Evolutionary conservation across 805 yeast genomes (phyloP), one percentile per base, ranked within the genome.

Genomic region (Cyberlindnera petersonii): DNA sequence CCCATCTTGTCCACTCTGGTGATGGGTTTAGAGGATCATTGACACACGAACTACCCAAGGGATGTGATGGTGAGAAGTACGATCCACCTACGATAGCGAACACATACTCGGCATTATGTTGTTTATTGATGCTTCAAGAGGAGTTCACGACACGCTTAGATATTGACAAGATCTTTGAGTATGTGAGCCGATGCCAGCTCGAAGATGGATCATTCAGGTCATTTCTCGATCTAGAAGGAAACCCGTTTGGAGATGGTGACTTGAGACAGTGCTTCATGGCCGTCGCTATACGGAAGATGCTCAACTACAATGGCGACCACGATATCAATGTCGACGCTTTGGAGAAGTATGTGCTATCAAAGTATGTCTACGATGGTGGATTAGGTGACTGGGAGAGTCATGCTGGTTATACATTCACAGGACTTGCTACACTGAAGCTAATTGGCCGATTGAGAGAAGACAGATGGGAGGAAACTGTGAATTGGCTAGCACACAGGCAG

Each of bases 381-480:
- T 60, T 86, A 32, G 83, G 89, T 5, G 59, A 56, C 26, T 61
- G 67, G 11, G 98, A 91, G 58, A 68, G 88, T 3, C 97, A 91
- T 61, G 79, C 87, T 7, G 98, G 98, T 0, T 69, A 84, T 43
- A 83, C 95, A 0, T 91, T 77, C 53, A 89, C 97, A 62, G 96
- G 85, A 0, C 50, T 89, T 18, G 82, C 83, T 0, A 59, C 84
- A 1, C 65, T 87, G 40, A 53, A 58, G 24, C 48, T 85, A 29
- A 50, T 70, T 5, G 64, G 55, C 5, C 43, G 46, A 10, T 23
- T 67, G 8, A 26, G 53, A 7, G 39, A 39, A 6, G 32, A 33
- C 1, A 57, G 60, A 9, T 65, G 66, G 65, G 46, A 49, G 1
- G 52, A 50, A 9, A 77, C 88, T 0, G 41, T 70, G 2, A 60